Evolutionary conservation across 768 basidiomycete genomes (phyloP), one percentile per base, ranked within the genome.

Genomic region (Hericium coralloides): DNA sequence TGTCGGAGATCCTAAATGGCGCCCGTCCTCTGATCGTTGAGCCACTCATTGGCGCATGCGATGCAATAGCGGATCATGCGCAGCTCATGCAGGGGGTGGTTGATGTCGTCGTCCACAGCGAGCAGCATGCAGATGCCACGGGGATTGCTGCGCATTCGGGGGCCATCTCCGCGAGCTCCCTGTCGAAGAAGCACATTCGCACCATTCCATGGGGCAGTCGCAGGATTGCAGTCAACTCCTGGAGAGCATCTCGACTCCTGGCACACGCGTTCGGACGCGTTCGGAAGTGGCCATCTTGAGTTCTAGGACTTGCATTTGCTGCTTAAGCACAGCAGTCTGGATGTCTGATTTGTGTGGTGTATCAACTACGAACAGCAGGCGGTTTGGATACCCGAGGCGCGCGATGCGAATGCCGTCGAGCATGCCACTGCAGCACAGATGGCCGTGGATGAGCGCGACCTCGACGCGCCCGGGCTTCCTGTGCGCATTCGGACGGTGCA

Each of bases 61-160:
- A 98, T 90, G 65, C 90, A 90, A 69, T 84, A 89, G 48, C 86
- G 80, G 39, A 98, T 79, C 49, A 80, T 72, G 26, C 73, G 69
- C 55, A 94, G 76, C 69, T 95, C 92, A 1, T 83, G 77, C 14
- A 95, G 78, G 36, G 78, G 76, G 66, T 83, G 82, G 56, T 80
- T 85, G 69, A 95, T 90, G 55, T 87, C 87, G 62, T 97, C 92
- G 14, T 89, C 95, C 68, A 97, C 94, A 0, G 87, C 81, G 22
- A 93, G 77, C n/a, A 94, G 73, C 8, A 89, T 83, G 43, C 88
- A 84, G 57, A 98, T n/a, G 73, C 68, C n/a, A 77, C 69, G 3
- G 94, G 95, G 37, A 89, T 73, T 12, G 76, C 74, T 15, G 92
- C 91, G 41, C 88, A 83, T 61, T 87, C 83, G 1, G 78, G 75